Base-by-base conservation (phyloP, 768 basidiomycete genomes). In the Lentinus brumalis region DNA sequence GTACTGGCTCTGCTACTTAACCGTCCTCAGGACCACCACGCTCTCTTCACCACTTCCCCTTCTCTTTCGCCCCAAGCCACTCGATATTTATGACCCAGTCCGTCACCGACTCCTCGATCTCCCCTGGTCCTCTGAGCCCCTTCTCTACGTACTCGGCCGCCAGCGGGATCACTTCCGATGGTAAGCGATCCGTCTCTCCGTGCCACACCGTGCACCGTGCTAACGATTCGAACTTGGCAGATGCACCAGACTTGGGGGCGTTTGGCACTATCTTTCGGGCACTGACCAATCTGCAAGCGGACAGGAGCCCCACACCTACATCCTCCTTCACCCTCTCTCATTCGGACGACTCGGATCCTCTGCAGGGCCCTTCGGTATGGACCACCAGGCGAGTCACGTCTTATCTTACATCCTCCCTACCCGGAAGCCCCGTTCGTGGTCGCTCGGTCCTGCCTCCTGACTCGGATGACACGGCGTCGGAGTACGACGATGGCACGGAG, bases 221-320 rank as follows among this genome's bases (percentile, higher is more conserved):
- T 57, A 16, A 60, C 47, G 26, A 14, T 16, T 6, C 26, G 12
- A 26, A 26, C 10, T 30, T 38, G 55, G 53, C 72, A 84, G 83
- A 89, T 70, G 81, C 82, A 60, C 89, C 89, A 45, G 88, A 90
- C 72, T 79, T 91, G 8, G 90, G 89, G 7, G 86, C 87, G 9
- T 91, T 91, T 72, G 82, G 78, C 14, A 78, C 83, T 39, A 87
- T 91, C 26, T 82, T 91, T 49, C 81, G 88, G n/a, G 88, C 86
- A 56, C 77, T 86, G 73, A 79, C 76, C 18, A 80, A 86, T 57
- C 69, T 86, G 0, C 84, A 86, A 61, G 61, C 57, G 59, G 35
- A 59, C 59, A 62, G 66, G 2, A 63, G 57, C 32, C 66, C 65
- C 57, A 61, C 69, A 55, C 66, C 71, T 12, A 67, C 71, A 31